Conservation (phyloP, 108 stramenopile genomes). For the Phaeodactylum tricornutum region DNA sequence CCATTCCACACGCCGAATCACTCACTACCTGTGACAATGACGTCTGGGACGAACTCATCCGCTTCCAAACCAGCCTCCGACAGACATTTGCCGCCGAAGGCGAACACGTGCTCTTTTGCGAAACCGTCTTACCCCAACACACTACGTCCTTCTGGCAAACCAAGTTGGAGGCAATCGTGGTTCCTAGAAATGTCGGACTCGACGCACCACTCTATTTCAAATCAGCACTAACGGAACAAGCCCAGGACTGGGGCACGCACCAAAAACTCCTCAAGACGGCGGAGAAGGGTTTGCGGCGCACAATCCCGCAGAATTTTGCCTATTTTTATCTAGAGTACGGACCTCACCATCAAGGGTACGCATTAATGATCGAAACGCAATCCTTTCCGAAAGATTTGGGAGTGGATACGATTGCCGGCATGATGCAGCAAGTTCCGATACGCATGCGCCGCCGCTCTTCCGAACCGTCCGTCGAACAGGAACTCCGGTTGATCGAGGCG, state of each 20-base stretch:
- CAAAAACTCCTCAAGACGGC: constrained; percentile 36
- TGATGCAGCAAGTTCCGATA: constrained; percentile 65
- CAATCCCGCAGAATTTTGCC: constrained; percentile 60
- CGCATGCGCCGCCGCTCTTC: constrained; percentile 62
- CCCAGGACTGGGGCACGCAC: constrained; percentile 77
- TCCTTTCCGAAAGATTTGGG: constrained; percentile 61
- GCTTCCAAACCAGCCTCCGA: constrained; percentile 42
- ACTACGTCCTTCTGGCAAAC: constrained; percentile 60
- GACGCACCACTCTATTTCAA: constrained; percentile 71
- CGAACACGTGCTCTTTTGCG: constrained; percentile 39
- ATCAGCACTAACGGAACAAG: constrained; percentile 51
- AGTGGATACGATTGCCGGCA: constrained; percentile 62
- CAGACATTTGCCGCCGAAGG: constrained; percentile 43
- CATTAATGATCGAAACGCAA: constrained; percentile 54
- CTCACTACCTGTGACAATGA: constrained; percentile 48
- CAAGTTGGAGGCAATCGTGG: constrained; percentile 53
- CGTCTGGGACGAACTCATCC: constrained; percentile 54
- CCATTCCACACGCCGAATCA: constrained; percentile 43
- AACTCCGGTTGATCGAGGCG: no score
- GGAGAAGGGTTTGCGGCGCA: constrained; percentile 36
- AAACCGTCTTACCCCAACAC: constrained; percentile 49
- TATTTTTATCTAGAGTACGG: constrained; percentile 74
- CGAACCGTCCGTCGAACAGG: no score
- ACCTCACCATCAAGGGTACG: constrained; percentile 33
- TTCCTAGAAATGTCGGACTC: constrained; percentile 28